Conservation (phyloP, 2,329 filamentous ascomycete species). For the Amauroascus verrucosus region DNA sequence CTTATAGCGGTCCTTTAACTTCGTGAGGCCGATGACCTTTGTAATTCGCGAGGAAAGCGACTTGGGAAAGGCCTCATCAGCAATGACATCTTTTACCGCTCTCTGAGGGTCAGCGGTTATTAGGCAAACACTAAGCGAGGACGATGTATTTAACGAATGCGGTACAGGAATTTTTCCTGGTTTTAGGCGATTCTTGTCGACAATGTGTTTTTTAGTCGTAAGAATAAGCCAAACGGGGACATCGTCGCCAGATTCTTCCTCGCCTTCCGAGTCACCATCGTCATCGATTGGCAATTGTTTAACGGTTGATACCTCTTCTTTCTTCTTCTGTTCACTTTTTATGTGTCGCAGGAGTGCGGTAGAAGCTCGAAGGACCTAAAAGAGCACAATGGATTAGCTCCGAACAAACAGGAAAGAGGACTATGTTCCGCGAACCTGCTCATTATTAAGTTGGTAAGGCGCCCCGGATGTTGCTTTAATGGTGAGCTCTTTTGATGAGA, state of each 20-base stretch:
- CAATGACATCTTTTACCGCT: constrained; percentile 79
- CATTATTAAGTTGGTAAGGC: constrained; percentile 40
- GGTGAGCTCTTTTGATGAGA: constrained; percentile 32
- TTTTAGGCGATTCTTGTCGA: constrained; percentile 68
- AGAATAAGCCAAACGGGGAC: constrained; percentile 52
- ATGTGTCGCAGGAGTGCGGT: constrained; percentile 50
- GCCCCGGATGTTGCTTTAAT: constrained; percentile 34
- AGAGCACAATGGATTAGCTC: not conserved
- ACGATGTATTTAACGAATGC: constrained; percentile 60
- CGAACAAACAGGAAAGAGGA: not conserved
- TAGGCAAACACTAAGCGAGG: constrained; percentile 64
- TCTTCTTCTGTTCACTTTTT: constrained; percentile 40
- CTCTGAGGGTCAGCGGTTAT: constrained; percentile 77
- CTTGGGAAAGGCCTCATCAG: constrained; percentile 59
- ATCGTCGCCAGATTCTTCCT: constrained; percentile 36
- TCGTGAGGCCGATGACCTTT: constrained; percentile 68
- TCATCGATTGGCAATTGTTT: constrained; percentile 45
- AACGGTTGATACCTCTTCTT: constrained; percentile 42
- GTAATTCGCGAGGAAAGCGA: constrained; percentile 58
- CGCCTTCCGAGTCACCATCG: constrained; percentile 36
- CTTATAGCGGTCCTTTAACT: constrained; percentile 82
- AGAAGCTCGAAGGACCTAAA: constrained; percentile 50
- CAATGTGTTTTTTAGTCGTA: constrained; percentile 56
- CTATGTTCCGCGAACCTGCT: constrained; percentile 31
- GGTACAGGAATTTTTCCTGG: constrained; percentile 72